Percentiles rank a stretch among this genome's conserved stretches.
phyloP scores from a whole-genome alignment of 805 yeast species.

The Saccharomycodes ludwigii region DNA sequence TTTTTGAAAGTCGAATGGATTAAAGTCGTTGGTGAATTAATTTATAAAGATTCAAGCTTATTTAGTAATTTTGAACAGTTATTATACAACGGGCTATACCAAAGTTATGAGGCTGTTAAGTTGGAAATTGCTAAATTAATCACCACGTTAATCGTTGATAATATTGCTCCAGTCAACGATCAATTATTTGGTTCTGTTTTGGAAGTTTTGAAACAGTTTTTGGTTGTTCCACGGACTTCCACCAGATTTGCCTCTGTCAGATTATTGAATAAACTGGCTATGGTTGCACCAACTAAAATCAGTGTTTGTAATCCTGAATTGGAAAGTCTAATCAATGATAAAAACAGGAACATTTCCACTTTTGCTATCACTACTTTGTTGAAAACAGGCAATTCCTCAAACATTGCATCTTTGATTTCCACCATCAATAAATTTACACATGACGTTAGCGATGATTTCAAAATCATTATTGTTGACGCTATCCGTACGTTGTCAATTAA shows the following conservation, averaged over 20 bases:
- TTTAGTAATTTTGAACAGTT: constrained; percentile 32
- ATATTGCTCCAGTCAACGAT: constrained; percentile 41
- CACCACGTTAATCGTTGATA: constrained; percentile 34
- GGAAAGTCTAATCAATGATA: constrained; percentile 75
- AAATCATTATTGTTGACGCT: constrained; percentile 89
- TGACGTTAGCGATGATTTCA: constrained; percentile 93
- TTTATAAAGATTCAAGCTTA: constrained; percentile 59
- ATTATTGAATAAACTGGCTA: constrained; percentile 73
- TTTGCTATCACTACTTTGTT: constrained; percentile 93
- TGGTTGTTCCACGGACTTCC: constrained; percentile 80
- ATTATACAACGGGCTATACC: constrained; percentile 58
- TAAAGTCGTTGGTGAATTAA: constrained; percentile 62
- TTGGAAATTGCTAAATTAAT: constrained; percentile 73
- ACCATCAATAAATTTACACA: constrained; percentile 82
- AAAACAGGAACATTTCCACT: constrained; percentile 87
- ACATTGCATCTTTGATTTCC: constrained; percentile 78
- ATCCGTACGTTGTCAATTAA: constrained; percentile 82
- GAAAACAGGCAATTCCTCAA: constrained; percentile 86
- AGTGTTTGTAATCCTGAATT: constrained; percentile 74
- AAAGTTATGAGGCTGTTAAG: constrained; percentile 80
- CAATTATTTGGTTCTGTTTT: constrained; percentile 64
- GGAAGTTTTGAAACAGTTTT: constrained; percentile 56
- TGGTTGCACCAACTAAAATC: constrained; percentile 67
- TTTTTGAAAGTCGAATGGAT: constrained; percentile 79
- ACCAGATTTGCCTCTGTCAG: constrained; percentile 91